A percentile compares a stretch with the other conserved stretches of the same genome.
These are phyloP conservation scores for Pseudogymnoascus pannorum DNA, from an alignment of 2,329 filamentous ascomycete species.

Conservation along the genomic window DNA sequence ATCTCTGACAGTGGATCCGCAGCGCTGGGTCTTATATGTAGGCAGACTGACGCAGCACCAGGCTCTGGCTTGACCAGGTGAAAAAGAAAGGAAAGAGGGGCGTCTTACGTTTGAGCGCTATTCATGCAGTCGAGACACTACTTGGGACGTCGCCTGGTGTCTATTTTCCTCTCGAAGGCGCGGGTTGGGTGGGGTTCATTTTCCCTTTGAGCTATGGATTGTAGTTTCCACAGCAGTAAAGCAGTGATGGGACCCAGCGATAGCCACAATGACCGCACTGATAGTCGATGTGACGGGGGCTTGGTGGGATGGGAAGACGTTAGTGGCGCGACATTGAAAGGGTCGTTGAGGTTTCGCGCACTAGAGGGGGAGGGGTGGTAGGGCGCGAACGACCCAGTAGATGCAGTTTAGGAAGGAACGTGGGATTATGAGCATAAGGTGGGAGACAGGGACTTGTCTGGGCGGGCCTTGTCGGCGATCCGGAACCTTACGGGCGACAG, in stretches of 20 bases:
- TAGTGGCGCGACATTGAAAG: background rate
- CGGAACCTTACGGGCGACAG: background rate
- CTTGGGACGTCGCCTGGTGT: background rate
- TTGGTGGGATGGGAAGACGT: background rate
- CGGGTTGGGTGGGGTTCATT: background rate
- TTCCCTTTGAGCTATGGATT: background rate
- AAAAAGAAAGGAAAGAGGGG: conserved; percentile 4
- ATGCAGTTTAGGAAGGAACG: conserved; percentile 1
- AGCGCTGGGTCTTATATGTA: background rate
- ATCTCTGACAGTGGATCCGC: background rate
- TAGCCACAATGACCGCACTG: background rate
- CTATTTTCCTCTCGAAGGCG: background rate
- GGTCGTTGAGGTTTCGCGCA: background rate
- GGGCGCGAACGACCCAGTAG: background rate
- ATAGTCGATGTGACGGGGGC: background rate
- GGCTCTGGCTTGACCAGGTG: background rate
- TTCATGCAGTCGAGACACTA: background rate
- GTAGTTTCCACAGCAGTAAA: background rate
- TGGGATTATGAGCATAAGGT: background rate
- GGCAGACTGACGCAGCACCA: background rate
- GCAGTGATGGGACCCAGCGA: background rate
- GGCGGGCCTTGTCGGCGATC: background rate
- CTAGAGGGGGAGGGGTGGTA: background rate
- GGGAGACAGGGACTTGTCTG: background rate
- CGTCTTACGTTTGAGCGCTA: background rate